Percentiles rank a stretch among this genome's conserved stretches.
These are phyloP conservation scores for Yarrowia deformans DNA, from an alignment of 805 yeast species.

Conservation along the genomic window DNA sequence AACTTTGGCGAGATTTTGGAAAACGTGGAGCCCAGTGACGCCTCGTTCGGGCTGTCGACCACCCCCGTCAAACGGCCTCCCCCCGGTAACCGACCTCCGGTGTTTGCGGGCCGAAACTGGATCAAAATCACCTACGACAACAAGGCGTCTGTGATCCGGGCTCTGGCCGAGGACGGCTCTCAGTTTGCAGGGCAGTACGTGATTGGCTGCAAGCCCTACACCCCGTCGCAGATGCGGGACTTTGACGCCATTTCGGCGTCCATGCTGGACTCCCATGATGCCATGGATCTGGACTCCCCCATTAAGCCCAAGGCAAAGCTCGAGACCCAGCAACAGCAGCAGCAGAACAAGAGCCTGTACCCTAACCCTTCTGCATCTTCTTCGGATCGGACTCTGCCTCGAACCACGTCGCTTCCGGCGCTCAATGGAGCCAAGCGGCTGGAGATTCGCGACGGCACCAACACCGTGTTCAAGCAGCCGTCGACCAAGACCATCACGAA, in stretches of 20 bases:
- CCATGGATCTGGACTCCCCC: constrained; percentile 41
- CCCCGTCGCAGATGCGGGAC: constrained; percentile 52
- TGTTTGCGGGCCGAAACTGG: constrained; percentile 89
- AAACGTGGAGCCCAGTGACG: constrained; percentile 55
- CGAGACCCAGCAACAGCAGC: constrained; percentile 1
- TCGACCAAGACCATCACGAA: constrained; percentile 41
- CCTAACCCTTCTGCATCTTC: constrained; percentile 36
- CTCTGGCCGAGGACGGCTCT: constrained; percentile 82
- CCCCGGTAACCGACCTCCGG: constrained; percentile 56
- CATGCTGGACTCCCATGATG: constrained; percentile 4
- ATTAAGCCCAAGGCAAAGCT: constrained; percentile 1
- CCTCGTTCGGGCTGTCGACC: constrained; percentile 50
- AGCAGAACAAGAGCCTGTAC: constrained; percentile 42
- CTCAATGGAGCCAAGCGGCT: constrained; percentile 20
- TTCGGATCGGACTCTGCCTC: constrained; percentile 8
- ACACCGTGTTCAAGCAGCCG: constrained; percentile 44
- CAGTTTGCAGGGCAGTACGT: constrained; percentile 67
- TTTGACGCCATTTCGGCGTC: constrained; percentile 40
- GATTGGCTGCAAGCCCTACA: constrained; percentile 75
- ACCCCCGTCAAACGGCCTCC: constrained; percentile 46
- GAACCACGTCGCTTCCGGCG: constrained; percentile 33
- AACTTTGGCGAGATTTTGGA: constrained; percentile 84
- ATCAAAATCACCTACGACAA: constrained; percentile 85
- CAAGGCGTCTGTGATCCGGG: constrained; percentile 77
- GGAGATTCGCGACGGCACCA: constrained; percentile 44